Evolutionary conservation across 306 rosid species (phyloP).

Genomic region (Heteromeles arbutifolia): DNA sequence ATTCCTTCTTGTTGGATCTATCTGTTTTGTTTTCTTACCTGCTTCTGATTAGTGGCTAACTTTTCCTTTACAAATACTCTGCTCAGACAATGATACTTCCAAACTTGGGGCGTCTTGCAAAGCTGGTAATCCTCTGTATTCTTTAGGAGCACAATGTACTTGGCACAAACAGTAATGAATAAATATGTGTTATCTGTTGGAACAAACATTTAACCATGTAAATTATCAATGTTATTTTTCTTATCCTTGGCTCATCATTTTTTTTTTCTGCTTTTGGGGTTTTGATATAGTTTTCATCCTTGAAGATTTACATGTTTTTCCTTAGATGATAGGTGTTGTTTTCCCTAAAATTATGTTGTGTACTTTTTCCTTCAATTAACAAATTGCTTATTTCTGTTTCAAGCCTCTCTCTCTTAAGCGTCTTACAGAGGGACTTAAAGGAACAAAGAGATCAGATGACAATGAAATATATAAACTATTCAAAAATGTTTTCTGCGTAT

Average conservation of each 20-base stretch:
- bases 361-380: neutral
- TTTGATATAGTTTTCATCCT: neutral
- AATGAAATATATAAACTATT: conserved; percentile 72
- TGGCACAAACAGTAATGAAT: neutral
- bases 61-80: neutral
- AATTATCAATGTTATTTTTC: neutral
- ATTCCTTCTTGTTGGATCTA: conserved; percentile 1
- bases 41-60: conserved; percentile 7
- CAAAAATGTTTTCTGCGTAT: conserved; percentile 58
- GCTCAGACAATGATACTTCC: conserved; percentile 92
- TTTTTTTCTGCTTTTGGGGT: neutral
- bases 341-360: neutral
- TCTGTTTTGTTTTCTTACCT: neutral
- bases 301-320: neutral
- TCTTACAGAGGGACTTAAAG: conserved; percentile 74
- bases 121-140: conserved; percentile 63
- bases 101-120: conserved; percentile 67
- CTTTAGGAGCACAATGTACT: neutral
- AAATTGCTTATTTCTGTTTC: conserved; percentile 4
- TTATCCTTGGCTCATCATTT: neutral
- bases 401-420: conserved; percentile 88
- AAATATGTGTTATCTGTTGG: neutral
- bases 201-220: too few species aligned
- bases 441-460: conserved; percentile 60
- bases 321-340: neutral